Evolutionary conservation across 2,329 filamentous ascomycete species (phyloP).

Genomic region (Curvularia verruculosa): DNA sequence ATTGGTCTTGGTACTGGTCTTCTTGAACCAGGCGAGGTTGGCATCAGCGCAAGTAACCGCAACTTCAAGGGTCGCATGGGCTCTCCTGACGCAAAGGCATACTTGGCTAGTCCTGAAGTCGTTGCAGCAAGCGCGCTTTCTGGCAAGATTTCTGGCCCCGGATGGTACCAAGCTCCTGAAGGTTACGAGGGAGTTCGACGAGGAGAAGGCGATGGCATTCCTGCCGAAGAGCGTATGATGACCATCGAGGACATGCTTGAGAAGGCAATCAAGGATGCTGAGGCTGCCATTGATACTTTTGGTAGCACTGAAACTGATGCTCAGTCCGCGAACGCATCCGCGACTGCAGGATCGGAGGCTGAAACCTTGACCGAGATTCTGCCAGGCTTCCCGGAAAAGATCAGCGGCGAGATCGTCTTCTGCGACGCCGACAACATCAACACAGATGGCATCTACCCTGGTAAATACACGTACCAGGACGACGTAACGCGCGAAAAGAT

Average conservation of each 20-base stretch:
- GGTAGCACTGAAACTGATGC: conserved; percentile 42
- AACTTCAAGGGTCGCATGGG: conserved; percentile 96
- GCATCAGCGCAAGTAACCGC: conserved; percentile 81
- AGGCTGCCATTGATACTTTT: conserved; percentile 63
- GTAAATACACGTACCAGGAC: conserved; percentile 92
- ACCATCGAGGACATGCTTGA: conserved; percentile 74
- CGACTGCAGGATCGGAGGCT: conserved; percentile 34
- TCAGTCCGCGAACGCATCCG: conserved; percentile 41
- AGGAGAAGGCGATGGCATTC: conserved; percentile 73
- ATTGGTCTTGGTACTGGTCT: conserved; percentile 84
- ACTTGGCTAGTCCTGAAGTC: conserved; percentile 86
- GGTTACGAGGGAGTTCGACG: conserved; percentile 70
- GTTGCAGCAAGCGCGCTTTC: conserved; percentile 86
- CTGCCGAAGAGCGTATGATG: conserved; percentile 67
- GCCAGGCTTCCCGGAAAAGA: conserved; percentile 82
- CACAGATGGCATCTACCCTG: conserved; percentile 91
- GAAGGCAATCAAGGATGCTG: conserved; percentile 71
- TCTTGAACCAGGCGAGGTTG: conserved; percentile 82
- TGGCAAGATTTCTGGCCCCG: conserved; percentile 76
- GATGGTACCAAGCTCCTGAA: conserved; percentile 75
- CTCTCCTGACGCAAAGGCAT: conserved; percentile 76
- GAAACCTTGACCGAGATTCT: conserved; percentile 70
- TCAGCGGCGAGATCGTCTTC: conserved; percentile 87
- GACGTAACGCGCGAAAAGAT: conserved; percentile 76
- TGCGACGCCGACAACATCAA: conserved; percentile 86